Evolutionary conservation across 306 rosid species (phyloP).

Genomic region (Corylus americana): DNA sequence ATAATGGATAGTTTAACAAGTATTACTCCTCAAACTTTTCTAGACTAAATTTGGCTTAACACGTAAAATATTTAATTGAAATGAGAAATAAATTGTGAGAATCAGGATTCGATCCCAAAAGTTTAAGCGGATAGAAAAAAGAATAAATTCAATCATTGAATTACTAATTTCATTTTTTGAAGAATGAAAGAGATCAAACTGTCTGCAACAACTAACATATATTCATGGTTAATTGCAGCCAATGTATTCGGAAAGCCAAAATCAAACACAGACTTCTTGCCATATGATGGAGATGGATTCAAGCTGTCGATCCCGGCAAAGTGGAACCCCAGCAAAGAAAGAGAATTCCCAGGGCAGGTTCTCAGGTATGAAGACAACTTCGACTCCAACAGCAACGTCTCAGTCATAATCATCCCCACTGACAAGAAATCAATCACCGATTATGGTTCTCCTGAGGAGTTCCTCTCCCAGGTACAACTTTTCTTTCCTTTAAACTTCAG

Average conservation of each 20-base stretch:
- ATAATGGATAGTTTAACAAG: no score
- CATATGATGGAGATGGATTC: slow-evolving; percentile 85
- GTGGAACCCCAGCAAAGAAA: slow-evolving; percentile 96
- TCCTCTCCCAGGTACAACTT: slow-evolving; percentile 46
- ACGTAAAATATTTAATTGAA: no score
- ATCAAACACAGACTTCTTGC: slow-evolving; percentile 70
- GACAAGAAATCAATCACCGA: slow-evolving; percentile 86
- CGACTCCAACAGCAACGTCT: slow-evolving; percentile 60
- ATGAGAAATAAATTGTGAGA: no score
- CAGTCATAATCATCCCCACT: slow-evolving; percentile 69
- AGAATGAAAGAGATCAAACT: background rate
- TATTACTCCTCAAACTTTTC: no score
- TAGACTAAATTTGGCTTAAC: no score
- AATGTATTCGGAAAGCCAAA: slow-evolving; percentile 98
- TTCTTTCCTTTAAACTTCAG: background rate
- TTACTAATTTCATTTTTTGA: background rate
- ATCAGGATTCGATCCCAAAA: no score
- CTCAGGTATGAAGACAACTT: slow-evolving; percentile 92
- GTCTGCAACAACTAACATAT: background rate
- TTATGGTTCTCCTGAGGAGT: slow-evolving; percentile 77
- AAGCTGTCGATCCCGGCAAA: slow-evolving; percentile 76
- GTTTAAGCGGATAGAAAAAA: no score
- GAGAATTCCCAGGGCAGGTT: slow-evolving; percentile 81
- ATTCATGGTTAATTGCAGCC: slow-evolving; percentile 54
- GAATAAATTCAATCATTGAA: no score